These are phyloP conservation scores for Kurtzmaniella quercitrusa DNA, from an alignment of 1,139 yeast genomes.

Conservation along the genomic window DNA sequence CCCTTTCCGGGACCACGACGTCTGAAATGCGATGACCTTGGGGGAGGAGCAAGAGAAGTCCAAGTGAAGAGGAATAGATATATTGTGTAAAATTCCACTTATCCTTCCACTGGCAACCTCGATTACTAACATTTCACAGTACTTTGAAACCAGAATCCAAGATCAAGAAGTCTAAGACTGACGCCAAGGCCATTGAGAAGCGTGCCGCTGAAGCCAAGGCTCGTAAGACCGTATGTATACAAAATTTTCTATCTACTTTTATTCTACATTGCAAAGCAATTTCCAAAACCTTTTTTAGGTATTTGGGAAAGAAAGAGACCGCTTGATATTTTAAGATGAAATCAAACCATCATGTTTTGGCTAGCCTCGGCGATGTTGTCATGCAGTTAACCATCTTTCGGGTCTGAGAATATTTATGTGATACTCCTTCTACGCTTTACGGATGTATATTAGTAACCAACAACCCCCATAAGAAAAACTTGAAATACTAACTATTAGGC, in stretches of 20 bases:
- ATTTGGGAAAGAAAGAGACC: background rate
- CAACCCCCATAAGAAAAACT: background rate
- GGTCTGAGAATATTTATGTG: constrained; percentile 63
- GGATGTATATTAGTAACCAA: background rate
- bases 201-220: constrained; percentile 84
- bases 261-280: constrained; percentile 1
- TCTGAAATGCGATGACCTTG: constrained; percentile 10
- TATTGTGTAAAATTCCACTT: background rate
- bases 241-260: background rate
- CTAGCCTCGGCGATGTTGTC: constrained; percentile 93
- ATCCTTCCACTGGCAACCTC: background rate
- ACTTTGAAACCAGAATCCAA: constrained; percentile 85
- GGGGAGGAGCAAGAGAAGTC: too few species aligned
- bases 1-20: constrained; percentile 19
- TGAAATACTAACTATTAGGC: constrained; percentile 39
- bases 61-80: too few species aligned
- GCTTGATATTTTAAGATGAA: constrained; percentile 56
- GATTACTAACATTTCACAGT: constrained; percentile 37
- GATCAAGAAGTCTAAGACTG: constrained; percentile 90
- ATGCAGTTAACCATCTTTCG: constrained; percentile 98
- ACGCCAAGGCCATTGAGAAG: constrained; percentile 81
- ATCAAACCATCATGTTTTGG: constrained; percentile 54
- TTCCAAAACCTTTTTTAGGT: background rate
- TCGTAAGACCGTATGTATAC: constrained; percentile 81
- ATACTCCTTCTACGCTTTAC: background rate